phyloP scores from a whole-genome alignment of 2,329 filamentous ascomycete genomes.

The Fusarium sp. region DNA sequence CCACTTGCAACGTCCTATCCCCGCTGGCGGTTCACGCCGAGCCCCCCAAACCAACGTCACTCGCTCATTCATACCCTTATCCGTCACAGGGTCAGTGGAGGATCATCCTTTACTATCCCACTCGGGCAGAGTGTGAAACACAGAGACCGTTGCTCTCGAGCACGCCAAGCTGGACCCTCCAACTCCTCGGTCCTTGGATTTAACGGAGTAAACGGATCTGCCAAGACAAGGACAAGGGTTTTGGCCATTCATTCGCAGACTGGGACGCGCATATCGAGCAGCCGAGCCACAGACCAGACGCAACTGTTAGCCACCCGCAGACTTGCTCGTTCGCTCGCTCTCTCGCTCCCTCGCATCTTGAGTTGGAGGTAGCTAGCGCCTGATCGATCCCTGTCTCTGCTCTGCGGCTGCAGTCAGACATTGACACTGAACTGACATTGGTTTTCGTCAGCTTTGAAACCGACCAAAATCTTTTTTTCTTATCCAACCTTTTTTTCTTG shows the following conservation, averaged over 20 bases:
- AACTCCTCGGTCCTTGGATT: slow-evolving; percentile 17
- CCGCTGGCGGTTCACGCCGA: slow-evolving; percentile 27
- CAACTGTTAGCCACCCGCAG: slow-evolving; percentile 28
- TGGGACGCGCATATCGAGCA: slow-evolving; percentile 4
- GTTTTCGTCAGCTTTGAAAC: slow-evolving; percentile 42
- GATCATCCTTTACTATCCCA: slow-evolving; percentile 21
- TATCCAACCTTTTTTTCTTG: slow-evolving; percentile 22
- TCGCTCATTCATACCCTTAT: slow-evolving; percentile 14
- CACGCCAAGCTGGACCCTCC: slow-evolving; percentile 4
- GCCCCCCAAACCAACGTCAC: slow-evolving; percentile 34
- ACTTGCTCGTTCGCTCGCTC: not conserved
- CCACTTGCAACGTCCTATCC: slow-evolving; percentile 1
- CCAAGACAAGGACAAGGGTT: slow-evolving; percentile 13
- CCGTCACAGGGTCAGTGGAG: slow-evolving; percentile 25
- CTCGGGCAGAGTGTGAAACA: slow-evolving; percentile 27
- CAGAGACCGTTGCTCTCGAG: slow-evolving; percentile 13
- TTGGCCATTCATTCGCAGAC: not conserved
- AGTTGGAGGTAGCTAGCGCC: slow-evolving; percentile 4
- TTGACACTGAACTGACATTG: slow-evolving; percentile 3
- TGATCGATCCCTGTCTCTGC: slow-evolving; percentile 17
- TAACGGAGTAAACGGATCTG: slow-evolving; percentile 10
- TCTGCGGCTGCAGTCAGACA: slow-evolving; percentile 23
- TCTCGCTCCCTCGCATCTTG: not conserved
- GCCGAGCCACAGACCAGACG: slow-evolving; percentile 33
- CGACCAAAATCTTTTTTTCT: slow-evolving; percentile 25